These are phyloP conservation scores for Lactarius akahatsu DNA, from an alignment of 768 basidiomycete genomes.

Conservation along the genomic window DNA sequence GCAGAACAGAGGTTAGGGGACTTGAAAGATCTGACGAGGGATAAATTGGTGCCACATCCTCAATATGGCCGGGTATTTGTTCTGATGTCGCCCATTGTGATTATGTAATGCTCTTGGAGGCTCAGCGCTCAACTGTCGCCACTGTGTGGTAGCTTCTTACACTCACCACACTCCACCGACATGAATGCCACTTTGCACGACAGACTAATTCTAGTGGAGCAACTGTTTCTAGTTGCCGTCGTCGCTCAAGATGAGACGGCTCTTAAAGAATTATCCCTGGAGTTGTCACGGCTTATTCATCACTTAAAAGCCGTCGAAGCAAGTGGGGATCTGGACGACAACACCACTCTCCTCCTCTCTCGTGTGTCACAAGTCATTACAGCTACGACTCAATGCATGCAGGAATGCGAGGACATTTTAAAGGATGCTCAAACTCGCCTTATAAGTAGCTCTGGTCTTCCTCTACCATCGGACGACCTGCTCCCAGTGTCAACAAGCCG, in stretches of 20 bases:
- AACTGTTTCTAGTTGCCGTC: conserved; percentile 11
- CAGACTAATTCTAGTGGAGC: conserved; percentile 1
- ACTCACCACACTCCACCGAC: not conserved
- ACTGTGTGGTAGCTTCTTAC: too few species aligned
- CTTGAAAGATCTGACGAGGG: not conserved
- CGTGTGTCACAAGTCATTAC: not conserved
- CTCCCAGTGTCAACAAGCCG: not conserved
- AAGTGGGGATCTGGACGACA: not conserved
- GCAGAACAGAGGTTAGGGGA: not conserved
- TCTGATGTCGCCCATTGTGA: conserved; percentile 12
- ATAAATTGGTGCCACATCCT: not conserved
- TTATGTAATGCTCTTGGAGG: not conserved
- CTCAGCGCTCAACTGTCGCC: too few species aligned
- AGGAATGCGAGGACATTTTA: not conserved
- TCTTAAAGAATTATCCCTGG: not conserved
- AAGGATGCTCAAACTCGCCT: not conserved
- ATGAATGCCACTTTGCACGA: conserved; percentile 13
- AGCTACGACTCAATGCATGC: not conserved
- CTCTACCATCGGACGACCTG: not conserved
- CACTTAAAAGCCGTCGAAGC: not conserved
- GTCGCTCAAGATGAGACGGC: not conserved
- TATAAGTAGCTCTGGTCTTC: not conserved
- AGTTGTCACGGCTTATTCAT: conserved; percentile 7
- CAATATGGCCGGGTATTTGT: not conserved
- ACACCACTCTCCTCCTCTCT: conserved; percentile 4